Evolutionary conservation across 2,329 filamentous ascomycete species (phyloP).

Genomic region (Coniochaeta sp.): DNA sequence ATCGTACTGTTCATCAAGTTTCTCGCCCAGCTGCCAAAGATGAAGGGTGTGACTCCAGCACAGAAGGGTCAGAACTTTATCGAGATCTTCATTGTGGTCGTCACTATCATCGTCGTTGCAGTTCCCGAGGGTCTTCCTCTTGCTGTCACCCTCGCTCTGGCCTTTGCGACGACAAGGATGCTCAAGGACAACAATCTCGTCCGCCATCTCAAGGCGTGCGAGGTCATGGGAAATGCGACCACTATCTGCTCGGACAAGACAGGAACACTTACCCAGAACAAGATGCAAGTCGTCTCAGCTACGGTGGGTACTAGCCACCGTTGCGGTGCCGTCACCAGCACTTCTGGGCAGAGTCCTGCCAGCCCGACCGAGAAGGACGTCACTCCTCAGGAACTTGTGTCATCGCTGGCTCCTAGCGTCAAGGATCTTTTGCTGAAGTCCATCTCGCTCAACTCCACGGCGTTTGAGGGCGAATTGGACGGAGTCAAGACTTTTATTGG

Average conservation of each 20-base stretch:
- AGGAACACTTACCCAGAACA: slow-evolving; percentile 60
- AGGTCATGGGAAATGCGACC: slow-evolving; percentile 75
- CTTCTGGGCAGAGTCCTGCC: slow-evolving; percentile 17
- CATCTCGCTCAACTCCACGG: slow-evolving; percentile 62
- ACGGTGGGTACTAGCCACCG: slow-evolving; percentile 48
- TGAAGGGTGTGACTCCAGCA: slow-evolving; percentile 48
- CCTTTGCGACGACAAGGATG: slow-evolving; percentile 73
- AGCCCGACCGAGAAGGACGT: slow-evolving; percentile 27
- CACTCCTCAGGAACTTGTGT: slow-evolving; percentile 37
- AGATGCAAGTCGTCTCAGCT: slow-evolving; percentile 60
- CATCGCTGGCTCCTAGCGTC: slow-evolving; percentile 35
- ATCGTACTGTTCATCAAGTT: slow-evolving; percentile 83
- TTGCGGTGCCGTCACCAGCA: slow-evolving; percentile 36
- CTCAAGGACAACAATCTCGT: slow-evolving; percentile 71
- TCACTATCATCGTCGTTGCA: slow-evolving; percentile 74
- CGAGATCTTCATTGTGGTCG: slow-evolving; percentile 69
- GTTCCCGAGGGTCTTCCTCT: slow-evolving; percentile 72
- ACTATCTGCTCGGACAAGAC: slow-evolving; percentile 65
- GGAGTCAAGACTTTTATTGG: slow-evolving; percentile 62
- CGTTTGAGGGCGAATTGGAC: slow-evolving; percentile 68
- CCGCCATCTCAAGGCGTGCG: slow-evolving; percentile 68
- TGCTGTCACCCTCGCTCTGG: slow-evolving; percentile 69
- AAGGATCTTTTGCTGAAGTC: slow-evolving; percentile 52
- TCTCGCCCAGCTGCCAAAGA: slow-evolving; percentile 55
- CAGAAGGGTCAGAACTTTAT: slow-evolving; percentile 73